Evolutionary conservation across 192 early-diverging fungal species (phyloP).

Genomic region (Coemansia sp.): DNA sequence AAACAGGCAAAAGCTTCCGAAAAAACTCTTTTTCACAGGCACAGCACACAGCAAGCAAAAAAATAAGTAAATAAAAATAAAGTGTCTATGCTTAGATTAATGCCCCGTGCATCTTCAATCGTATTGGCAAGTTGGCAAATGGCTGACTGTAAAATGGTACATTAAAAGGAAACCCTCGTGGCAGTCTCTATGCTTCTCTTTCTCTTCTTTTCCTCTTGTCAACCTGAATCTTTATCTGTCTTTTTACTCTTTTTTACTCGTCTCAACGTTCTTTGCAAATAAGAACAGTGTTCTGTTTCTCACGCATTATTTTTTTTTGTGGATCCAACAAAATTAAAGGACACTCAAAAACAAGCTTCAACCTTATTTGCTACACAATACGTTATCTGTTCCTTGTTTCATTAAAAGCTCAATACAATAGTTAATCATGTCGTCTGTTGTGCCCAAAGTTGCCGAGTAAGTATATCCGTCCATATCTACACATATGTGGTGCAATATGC

Average conservation of each 20-base stretch:
- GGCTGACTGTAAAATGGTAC: neutral
- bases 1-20: neutral
- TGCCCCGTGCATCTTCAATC: neutral
- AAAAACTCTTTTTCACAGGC: neutral
- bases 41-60: neutral
- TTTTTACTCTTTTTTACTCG: neutral
- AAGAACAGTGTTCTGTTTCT: too few relatives aligned
- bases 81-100: neutral
- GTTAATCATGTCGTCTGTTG: constrained; percentile 11
- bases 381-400: neutral
- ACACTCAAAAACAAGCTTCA: neutral
- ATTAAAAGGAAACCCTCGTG: neutral
- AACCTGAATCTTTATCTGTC: neutral
- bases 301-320: neutral
- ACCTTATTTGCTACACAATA: neutral
- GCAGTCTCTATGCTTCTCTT: neutral
- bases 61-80: neutral
- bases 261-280: too few relatives aligned
- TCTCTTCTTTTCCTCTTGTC: neutral
- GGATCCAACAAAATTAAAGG: neutral
- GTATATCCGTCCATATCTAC: neutral
- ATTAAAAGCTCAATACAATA: neutral
- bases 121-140: neutral
- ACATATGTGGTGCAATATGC: neutral
- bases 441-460: constrained; percentile 26